Base-by-base conservation (phyloP, 331 rosid species). In the Arachis monticola region DNA sequence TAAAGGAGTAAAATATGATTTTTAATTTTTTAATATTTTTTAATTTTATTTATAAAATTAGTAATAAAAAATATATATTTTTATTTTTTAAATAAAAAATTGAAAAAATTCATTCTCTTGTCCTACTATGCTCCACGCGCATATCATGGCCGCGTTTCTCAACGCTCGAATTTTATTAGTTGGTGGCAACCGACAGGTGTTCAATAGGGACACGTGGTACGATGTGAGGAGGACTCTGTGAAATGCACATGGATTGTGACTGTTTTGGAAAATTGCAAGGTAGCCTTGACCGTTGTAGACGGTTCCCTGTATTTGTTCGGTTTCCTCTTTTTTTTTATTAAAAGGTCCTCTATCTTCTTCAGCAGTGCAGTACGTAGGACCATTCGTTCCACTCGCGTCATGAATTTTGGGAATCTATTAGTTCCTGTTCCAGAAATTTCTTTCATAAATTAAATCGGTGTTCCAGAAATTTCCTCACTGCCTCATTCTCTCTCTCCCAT, bases 161-260 rank as follows among this genome's bases (percentile, higher is more conserved):
- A 53, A 70, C 72, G 72, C 67, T 42, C 3, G 3, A 22, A 52
- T 7, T 1, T 7, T 27, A 64, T 60, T 51, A 22, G 76, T 22
- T 2, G 10, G 11, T 60, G 7, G 8, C 0, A 8, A 1, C 11
- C 56, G 67, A 63, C 77, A 78, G 45, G 77, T 70, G 60, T 53
- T 44, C 11, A 7, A 2, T 2, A 0, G 7, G 5, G 52, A 78
- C 77, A 78, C 77, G 61, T 78, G 77, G 72, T 60, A 38, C 57
- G 11, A 35, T 14, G 22, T 45, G 53, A 31, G 11, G 2, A 14
- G 46, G 79, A 74, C 79, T 17, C 9, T 10, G 14, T 64, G 79
- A 75, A 64, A 67, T 53, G 46, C 41, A 77, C 64, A 3, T 46
- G 38, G 63, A 67, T 17, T 10, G 47, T 6, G 80, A 76, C 60